Percentiles rank a stretch among this genome's conserved stretches.
Conservation (phyloP, 495 filamentous ascomycete species). For the Lophium mytilinum region DNA sequence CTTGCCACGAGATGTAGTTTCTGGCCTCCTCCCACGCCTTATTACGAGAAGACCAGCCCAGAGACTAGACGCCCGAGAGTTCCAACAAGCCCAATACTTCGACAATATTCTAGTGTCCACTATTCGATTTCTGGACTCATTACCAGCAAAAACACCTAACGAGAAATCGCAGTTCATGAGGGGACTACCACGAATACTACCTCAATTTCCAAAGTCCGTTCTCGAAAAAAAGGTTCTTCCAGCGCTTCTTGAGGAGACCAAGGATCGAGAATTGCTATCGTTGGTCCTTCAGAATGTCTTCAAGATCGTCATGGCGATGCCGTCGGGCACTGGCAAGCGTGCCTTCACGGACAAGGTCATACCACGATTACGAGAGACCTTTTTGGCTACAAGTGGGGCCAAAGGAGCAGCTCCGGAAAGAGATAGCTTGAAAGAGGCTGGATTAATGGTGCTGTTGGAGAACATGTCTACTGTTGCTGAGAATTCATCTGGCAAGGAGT, state of each 20-base stretch:
- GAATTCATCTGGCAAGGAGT: constrained; percentile 82
- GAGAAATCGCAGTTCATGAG: constrained; percentile 91
- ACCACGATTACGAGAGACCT: constrained; percentile 74
- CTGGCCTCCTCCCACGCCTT: constrained; percentile 66
- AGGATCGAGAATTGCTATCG: constrained; percentile 77
- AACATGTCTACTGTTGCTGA: constrained; percentile 65
- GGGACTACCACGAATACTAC: constrained; percentile 74
- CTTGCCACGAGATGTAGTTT: constrained; percentile 68
- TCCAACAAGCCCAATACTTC: constrained; percentile 90
- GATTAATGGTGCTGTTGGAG: constrained; percentile 79
- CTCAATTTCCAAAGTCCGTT: constrained; percentile 84
- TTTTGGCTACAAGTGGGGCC: constrained; percentile 40
- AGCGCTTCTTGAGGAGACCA: constrained; percentile 80
- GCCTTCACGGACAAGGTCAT: constrained; percentile 77
- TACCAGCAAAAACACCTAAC: constrained; percentile 82
- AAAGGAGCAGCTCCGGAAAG: constrained; percentile 52
- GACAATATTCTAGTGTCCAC: constrained; percentile 94
- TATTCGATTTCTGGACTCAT: constrained; percentile 82
- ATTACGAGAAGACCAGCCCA: constrained; percentile 81
- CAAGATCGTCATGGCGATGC: constrained; percentile 68
- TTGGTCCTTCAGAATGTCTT: constrained; percentile 86
- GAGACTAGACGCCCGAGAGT: constrained; percentile 80
- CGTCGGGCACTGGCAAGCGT: constrained; percentile 64
- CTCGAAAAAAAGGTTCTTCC: constrained; percentile 91
- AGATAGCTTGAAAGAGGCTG: constrained; percentile 78